A percentile compares a stretch with the other conserved stretches of the same genome.
phyloP scores from a whole-genome alignment of 257 asterid genomes.

The Przewalskia tangutica region DNA sequence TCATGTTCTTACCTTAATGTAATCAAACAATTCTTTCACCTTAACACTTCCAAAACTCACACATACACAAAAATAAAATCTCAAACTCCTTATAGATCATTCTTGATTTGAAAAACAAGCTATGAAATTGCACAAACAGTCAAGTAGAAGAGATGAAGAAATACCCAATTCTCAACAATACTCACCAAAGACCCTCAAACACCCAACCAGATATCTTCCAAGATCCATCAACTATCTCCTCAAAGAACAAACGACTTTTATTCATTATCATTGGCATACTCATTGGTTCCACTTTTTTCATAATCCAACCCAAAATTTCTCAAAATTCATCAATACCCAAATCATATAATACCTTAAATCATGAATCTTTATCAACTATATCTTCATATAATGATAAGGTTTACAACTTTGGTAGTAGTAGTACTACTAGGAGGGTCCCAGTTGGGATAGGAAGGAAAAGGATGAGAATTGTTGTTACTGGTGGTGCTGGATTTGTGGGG shows the following conservation, averaged over 20 bases:
- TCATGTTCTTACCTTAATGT: too few species aligned
- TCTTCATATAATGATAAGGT: neutral
- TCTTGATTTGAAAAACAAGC: constrained; percentile 1
- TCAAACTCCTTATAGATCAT: neutral
- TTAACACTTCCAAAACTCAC: neutral
- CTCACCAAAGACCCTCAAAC: constrained; percentile 76
- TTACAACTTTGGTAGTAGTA: neutral
- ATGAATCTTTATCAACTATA: constrained; percentile 11
- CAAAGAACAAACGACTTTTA: constrained; percentile 74
- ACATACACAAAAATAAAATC: neutral
- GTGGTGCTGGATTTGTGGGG: constrained; percentile 25
- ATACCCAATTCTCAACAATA: constrained; percentile 28
- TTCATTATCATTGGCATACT: constrained; percentile 67
- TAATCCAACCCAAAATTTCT: constrained; percentile 40
- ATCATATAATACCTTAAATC: constrained; percentile 16
- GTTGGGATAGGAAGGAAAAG: constrained; percentile 22
- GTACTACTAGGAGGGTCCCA: constrained; percentile 18
- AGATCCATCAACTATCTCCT: constrained; percentile 66
- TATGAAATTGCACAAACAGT: constrained; percentile 61
- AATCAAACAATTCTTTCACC: neutral
- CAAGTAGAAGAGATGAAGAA: constrained; percentile 57
- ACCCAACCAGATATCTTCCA: constrained; percentile 49
- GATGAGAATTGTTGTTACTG: constrained; percentile 31
- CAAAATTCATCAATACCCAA: constrained; percentile 16
- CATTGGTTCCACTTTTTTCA: constrained; percentile 72